Evolutionary conservation across 768 basidiomycete species (phyloP), one percentile per base, ranked within the genome.

Genomic region (Chalciporus piperatus): DNA sequence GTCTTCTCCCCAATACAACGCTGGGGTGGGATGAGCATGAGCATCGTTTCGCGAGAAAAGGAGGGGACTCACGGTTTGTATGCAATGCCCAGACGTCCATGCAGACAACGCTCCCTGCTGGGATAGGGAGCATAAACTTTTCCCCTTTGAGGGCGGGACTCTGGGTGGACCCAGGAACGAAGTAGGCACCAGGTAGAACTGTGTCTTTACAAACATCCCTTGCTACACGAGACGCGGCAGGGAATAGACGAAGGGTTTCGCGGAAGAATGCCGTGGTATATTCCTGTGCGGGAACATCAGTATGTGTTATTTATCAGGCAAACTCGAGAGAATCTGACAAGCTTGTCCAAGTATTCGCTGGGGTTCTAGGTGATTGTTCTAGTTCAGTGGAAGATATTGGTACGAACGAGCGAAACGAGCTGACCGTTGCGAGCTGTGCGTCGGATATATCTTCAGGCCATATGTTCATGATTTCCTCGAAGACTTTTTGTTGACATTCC

Each of bases 1-100:
- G 47, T 81, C 77, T 12, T 69, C 60, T 6, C 80, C 80, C 80
- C 80, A 81, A 41, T 76, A 70, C 16, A 77, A 62, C 2, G 76
- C 79, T 81, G 42, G 8, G 14, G 13, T 1, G 7, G 44, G 32
- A 9, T 1, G 19, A 38, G 39, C 12, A n/a, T 46, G 2, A 48
- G 16, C 22, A 23, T 19, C 14, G 20, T 17, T 39, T 37, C 14
- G 14, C 19, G 2, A 27, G 37, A 35, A 32, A 27, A 8, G 20
- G 38, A 28, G 17, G 55, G 6, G 16, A 57, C 76, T 49, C 51
- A 81, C 79, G 70, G 55, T 76, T 81, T 61, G 65, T 63, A 54
- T 81, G 77, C 4, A 77, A 49, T 1, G 54, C 80, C 50, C 69
- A 60, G 8, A 76, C 58, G 57, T 81, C 78, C 7, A 79, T 41